Evolutionary conservation across 768 basidiomycete genomes (phyloP).

Genomic region (Xerocomellus intermedius): DNA sequence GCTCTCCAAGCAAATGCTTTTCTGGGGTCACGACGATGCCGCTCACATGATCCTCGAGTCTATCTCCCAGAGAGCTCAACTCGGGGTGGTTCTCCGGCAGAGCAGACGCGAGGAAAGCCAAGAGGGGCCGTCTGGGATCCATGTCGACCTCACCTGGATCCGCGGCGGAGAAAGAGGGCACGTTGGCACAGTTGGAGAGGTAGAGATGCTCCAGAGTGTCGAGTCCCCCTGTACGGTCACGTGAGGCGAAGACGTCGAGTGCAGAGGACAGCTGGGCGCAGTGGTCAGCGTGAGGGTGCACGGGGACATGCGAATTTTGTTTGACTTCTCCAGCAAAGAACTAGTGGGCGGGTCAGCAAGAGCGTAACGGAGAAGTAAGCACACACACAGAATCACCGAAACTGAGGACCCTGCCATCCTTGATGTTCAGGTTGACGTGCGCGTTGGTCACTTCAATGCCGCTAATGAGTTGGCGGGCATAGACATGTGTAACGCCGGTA

Average conservation of each 20-base stretch:
- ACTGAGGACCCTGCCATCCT: constrained; percentile 79
- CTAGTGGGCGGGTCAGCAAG: constrained; percentile 35
- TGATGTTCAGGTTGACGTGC: constrained; percentile 91
- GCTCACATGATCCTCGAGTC: constrained; percentile 51
- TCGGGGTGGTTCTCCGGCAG: constrained; percentile 46
- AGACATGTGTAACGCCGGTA: constrained; percentile 87
- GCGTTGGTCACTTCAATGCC: constrained; percentile 88
- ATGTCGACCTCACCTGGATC: constrained; percentile 29
- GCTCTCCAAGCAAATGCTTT: constrained; percentile 45
- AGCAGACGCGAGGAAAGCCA: constrained; percentile 78
- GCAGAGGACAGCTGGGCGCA: constrained; percentile 46
- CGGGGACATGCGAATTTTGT: constrained; percentile 27
- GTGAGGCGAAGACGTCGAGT: constrained; percentile 8
- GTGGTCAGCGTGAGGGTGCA: constrained; percentile 50
- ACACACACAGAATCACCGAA: constrained; percentile 79
- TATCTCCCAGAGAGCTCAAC: constrained; percentile 45
- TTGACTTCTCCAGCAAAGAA: constrained; percentile 64
- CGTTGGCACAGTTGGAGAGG: constrained; percentile 55
- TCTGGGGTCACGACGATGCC: constrained; percentile 45
- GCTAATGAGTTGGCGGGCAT: constrained; percentile 78
- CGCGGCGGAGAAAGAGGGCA: constrained; percentile 17
- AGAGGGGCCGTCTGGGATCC: constrained; percentile 53
- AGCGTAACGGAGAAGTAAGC: background rate
- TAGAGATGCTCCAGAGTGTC: constrained; percentile 43
- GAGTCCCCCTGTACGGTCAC: constrained; percentile 10